phyloP scores from a whole-genome alignment of 495 filamentous ascomycete species.

The Penicillium cinerascens region DNA sequence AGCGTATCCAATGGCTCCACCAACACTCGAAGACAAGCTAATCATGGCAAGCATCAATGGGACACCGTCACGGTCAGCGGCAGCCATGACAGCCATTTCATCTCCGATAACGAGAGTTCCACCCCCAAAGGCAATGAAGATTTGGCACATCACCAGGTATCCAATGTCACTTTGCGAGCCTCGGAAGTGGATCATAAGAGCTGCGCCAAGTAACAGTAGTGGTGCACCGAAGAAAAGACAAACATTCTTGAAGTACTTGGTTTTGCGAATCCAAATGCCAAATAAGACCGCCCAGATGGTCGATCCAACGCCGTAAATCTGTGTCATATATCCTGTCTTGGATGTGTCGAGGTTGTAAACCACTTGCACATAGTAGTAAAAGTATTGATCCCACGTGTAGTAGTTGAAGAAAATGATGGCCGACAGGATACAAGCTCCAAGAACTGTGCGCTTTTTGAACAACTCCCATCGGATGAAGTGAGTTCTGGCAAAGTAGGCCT shows the following conservation, averaged over 20 bases:
- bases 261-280: conserved; percentile 52
- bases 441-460: conserved; percentile 59
- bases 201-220: conserved; percentile 55
- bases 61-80: conserved; percentile 53
- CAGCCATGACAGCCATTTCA: conserved; percentile 68
- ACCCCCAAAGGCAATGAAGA: conserved; percentile 66
- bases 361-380: conserved; percentile 61
- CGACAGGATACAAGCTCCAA: conserved; percentile 57
- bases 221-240: conserved; percentile 59
- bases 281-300: conserved; percentile 54
- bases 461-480: conserved; percentile 57
- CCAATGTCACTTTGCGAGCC: conserved; percentile 53
- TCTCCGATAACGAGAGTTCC: conserved; percentile 58
- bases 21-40: conserved; percentile 58
- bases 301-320: conserved; percentile 66
- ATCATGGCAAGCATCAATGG: conserved; percentile 63
- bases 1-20: conserved; percentile 61
- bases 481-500: conserved; percentile 48
- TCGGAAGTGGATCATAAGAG: conserved; percentile 65
- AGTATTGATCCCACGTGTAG: conserved; percentile 62
- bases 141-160: conserved; percentile 70
- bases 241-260: conserved; percentile 51
- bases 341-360: conserved; percentile 56
- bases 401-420: conserved; percentile 54
- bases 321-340: conserved; percentile 58